phyloP scores from a whole-genome alignment of 345 rosid species.

The Durio zibethinus region DNA sequence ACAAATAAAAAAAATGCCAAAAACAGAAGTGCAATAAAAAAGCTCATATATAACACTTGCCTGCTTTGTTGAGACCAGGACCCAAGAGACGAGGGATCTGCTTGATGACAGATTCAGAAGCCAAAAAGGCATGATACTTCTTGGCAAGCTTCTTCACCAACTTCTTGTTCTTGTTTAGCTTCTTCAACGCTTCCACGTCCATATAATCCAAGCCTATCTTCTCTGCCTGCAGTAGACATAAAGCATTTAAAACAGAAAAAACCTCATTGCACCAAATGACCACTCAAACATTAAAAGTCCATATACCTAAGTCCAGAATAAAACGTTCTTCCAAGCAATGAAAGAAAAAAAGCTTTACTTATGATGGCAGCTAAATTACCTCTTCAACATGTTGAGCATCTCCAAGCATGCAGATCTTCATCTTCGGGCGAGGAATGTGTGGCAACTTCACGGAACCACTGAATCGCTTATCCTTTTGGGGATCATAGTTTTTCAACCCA shows the following conservation, averaged over 20 bases:
- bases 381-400: constrained; percentile 95
- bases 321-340: neutral
- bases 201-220: constrained; percentile 62
- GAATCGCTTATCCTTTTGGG: constrained; percentile 92
- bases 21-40: neutral
- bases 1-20: neutral
- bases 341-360: neutral
- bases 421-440: constrained; percentile 88
- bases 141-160: constrained; percentile 82
- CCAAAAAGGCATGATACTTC: constrained; percentile 72
- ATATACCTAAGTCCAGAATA: neutral
- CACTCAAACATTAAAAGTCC: neutral
- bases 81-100: constrained; percentile 84
- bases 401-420: constrained; percentile 97
- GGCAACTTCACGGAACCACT: constrained; percentile 92
- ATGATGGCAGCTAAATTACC: constrained; percentile 28
- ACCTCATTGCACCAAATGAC: neutral
- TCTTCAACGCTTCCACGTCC: constrained; percentile 76
- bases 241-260: neutral
- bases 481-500: constrained; percentile 93
- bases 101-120: constrained; percentile 80
- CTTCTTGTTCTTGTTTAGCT: constrained; percentile 77
- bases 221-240: constrained; percentile 45
- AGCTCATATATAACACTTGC: constrained; percentile 35
- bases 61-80: constrained; percentile 91